Conservation (phyloP, 2,329 filamentous ascomycete species). For the Orbilia blumenaviensis region DNA sequence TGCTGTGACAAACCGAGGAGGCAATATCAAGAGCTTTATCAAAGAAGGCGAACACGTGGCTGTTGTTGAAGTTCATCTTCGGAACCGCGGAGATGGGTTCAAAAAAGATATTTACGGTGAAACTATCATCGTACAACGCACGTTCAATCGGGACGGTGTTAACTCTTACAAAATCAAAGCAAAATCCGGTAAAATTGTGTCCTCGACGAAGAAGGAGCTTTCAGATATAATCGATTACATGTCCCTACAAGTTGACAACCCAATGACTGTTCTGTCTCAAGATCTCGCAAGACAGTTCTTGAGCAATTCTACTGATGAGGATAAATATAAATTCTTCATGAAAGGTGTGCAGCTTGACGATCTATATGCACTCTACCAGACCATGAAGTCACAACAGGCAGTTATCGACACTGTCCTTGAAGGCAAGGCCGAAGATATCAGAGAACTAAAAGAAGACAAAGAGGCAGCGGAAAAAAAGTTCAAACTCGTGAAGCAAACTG, state of each 20-base stretch:
- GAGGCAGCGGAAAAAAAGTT: slow-evolving; percentile 73
- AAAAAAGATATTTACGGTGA: slow-evolving; percentile 82
- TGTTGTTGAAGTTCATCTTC: slow-evolving; percentile 82
- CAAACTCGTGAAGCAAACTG: slow-evolving; percentile 72
- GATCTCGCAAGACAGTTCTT: slow-evolving; percentile 94
- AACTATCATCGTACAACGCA: slow-evolving; percentile 87
- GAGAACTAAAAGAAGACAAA: slow-evolving; percentile 67
- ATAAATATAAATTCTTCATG: slow-evolving; percentile 97
- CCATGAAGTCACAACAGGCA: slow-evolving; percentile 82
- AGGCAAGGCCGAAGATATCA: slow-evolving; percentile 71
- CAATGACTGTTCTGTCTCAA: slow-evolving; percentile 93
- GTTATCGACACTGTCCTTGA: slow-evolving; percentile 73
- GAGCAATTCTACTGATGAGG: slow-evolving; percentile 78
- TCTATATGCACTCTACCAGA: slow-evolving; percentile 86
- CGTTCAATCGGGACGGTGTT: slow-evolving; percentile 78
- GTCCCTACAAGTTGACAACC: slow-evolving; percentile 93
- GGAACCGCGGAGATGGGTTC: slow-evolving; percentile 89
- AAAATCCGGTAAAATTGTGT: slow-evolving; percentile 74
- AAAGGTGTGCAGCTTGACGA: slow-evolving; percentile 93
- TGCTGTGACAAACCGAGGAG: slow-evolving; percentile 88
- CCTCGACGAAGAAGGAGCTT: slow-evolving; percentile 83
- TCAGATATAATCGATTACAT: slow-evolving; percentile 95
- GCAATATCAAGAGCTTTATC: slow-evolving; percentile 87
- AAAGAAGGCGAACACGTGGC: slow-evolving; percentile 84
- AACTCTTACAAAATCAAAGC: slow-evolving; percentile 90